phyloP scores from a whole-genome alignment of 1,284 basidiomycete genomes.

The Trametes polyzona region DNA sequence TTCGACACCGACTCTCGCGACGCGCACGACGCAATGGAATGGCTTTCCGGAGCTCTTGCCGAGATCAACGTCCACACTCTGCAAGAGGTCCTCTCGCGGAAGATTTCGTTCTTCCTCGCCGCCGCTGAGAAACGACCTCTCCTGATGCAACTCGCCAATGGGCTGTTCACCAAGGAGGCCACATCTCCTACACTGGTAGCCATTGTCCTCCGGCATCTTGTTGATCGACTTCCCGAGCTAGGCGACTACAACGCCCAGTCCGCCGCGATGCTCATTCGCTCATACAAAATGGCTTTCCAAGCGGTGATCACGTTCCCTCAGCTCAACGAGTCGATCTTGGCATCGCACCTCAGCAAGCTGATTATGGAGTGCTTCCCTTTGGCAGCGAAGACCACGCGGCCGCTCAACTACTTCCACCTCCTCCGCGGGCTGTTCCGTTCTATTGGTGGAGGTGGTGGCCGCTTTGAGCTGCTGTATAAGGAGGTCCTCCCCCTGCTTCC shows the following conservation, averaged over 20 bases:
- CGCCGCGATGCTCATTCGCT: slow-evolving; percentile 81
- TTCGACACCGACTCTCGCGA: slow-evolving; percentile 84
- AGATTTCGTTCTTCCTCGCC: slow-evolving; percentile 88
- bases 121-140: slow-evolving; percentile 77
- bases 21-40: slow-evolving; percentile 87
- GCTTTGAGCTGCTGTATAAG: slow-evolving; percentile 95
- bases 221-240: slow-evolving; percentile 81
- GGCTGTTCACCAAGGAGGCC: slow-evolving; percentile 82
- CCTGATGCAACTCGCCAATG: slow-evolving; percentile 87
- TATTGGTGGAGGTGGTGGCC: slow-evolving; percentile 92
- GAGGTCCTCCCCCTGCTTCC: slow-evolving; percentile 96
- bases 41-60: slow-evolving; percentile 77
- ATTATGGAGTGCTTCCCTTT: slow-evolving; percentile 98
- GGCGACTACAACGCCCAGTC: slow-evolving; percentile 87
- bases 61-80: slow-evolving; percentile 91
- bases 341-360: slow-evolving; percentile 90
- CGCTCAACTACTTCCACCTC: slow-evolving; percentile 94
- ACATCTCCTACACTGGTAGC: slow-evolving; percentile 93
- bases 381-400: slow-evolving; percentile 90
- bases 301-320: slow-evolving; percentile 83
- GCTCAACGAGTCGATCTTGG: slow-evolving; percentile 90
- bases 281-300: slow-evolving; percentile 97
- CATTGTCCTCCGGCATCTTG: slow-evolving; percentile 89
- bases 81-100: slow-evolving; percentile 92
- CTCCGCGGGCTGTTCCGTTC: slow-evolving; percentile 94